Percentiles rank a stretch among this genome's conserved stretches.
These are phyloP conservation scores for Ophiostoma sp. DNA, from an alignment of 2,329 filamentous ascomycete genomes.

Conservation along the genomic window DNA sequence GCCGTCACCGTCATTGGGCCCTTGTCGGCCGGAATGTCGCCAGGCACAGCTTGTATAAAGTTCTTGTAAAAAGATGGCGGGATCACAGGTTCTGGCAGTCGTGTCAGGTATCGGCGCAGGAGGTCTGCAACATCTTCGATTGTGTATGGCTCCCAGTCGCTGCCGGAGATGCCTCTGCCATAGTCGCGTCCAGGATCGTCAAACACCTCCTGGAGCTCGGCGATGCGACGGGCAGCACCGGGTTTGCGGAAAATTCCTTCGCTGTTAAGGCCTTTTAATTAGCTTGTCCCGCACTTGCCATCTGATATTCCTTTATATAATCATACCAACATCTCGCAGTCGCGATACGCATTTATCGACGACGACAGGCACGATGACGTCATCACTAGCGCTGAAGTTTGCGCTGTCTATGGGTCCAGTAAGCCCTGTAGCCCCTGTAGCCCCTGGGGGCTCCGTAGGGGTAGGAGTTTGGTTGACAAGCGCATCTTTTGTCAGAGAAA, in stretches of 20 bases:
- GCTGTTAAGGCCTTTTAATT: background rate
- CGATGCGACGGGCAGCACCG: conserved; percentile 12
- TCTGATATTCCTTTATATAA: too few species aligned
- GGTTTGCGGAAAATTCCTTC: conserved; percentile 11
- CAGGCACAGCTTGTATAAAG: background rate
- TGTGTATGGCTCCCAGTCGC: conserved; percentile 15
- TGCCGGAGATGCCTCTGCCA: background rate
- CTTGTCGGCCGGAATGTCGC: background rate
- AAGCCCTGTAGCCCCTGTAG: background rate
- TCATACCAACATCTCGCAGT: background rate
- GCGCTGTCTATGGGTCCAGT: background rate
- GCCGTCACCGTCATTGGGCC: background rate
- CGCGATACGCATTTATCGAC: conserved; percentile 9
- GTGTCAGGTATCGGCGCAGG: conserved; percentile 13
- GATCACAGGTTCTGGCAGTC: conserved; percentile 9
- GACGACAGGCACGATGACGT: conserved; percentile 15
- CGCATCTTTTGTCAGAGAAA: background rate
- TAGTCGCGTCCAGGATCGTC: conserved; percentile 5
- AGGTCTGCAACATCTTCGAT: conserved; percentile 13
- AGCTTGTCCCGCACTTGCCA: background rate
- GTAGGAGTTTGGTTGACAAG: background rate
- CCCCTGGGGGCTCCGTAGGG: background rate
- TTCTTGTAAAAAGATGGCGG: background rate
- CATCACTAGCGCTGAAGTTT: background rate
- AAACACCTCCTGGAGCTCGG: conserved; percentile 17